These are phyloP conservation scores for Xylaria curta DNA, from an alignment of 495 filamentous ascomycete genomes.

Conservation along the genomic window DNA sequence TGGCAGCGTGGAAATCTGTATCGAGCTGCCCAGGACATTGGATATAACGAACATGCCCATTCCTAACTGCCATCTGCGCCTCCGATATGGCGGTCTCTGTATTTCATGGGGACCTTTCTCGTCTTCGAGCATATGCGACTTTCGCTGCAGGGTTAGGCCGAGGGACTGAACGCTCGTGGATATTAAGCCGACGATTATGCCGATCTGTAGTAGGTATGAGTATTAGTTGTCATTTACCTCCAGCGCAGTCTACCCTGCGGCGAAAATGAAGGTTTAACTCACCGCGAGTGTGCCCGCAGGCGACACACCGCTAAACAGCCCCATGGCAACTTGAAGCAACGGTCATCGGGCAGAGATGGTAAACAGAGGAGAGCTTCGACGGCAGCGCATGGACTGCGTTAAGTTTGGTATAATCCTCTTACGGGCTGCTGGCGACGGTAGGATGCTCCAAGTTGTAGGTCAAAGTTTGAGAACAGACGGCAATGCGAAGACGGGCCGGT, in stretches of 20 bases:
- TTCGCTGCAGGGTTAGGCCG: conserved; percentile 96
- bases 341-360: conserved; percentile 38
- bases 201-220: conserved; percentile 63
- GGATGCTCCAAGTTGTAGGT: background rate
- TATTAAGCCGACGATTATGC: conserved; percentile 88
- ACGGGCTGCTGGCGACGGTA: no score
- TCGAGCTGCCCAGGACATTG: conserved; percentile 92
- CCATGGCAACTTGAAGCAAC: conserved; percentile 56
- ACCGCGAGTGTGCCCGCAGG: conserved; percentile 87
- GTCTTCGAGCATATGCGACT: conserved; percentile 97
- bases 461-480: background rate
- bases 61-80: conserved; percentile 95
- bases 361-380: conserved; percentile 31
- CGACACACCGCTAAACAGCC: conserved; percentile 81
- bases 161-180: conserved; percentile 94
- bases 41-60: conserved; percentile 97
- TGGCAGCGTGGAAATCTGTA: conserved; percentile 96
- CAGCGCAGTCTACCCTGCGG: conserved; percentile 21
- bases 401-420: background rate
- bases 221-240: conserved; percentile 20
- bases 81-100: conserved; percentile 84
- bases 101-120: conserved; percentile 81
- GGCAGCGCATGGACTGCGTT: conserved; percentile 34
- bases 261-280: conserved; percentile 43
- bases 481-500: conserved; percentile 4